Percentiles rank a stretch among this genome's conserved stretches.
phyloP scores from a whole-genome alignment of 257 asterid species.

The Buddleja alternifolia region DNA sequence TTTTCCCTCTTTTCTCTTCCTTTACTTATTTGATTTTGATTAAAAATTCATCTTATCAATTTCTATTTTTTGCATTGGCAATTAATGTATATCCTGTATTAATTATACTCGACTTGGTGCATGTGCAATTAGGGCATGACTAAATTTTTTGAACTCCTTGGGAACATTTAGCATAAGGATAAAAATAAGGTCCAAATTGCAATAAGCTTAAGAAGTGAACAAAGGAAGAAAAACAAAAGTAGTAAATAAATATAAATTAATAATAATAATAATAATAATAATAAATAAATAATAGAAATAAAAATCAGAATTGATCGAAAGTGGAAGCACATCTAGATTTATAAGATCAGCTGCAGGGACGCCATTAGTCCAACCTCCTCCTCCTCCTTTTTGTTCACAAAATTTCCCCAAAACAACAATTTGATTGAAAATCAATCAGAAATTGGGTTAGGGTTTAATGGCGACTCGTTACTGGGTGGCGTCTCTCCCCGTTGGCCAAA shows the following conservation, averaged over 20 bases:
- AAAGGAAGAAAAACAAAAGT: not conserved
- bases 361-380: slow-evolving; percentile 25
- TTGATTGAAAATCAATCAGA: slow-evolving; percentile 12
- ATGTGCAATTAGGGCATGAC: no score
- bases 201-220: not conserved
- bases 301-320: slow-evolving; percentile 14
- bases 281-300: not conserved
- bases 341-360: slow-evolving; percentile 28
- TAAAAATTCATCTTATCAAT: no score
- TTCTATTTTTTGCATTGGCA: no score
- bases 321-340: slow-evolving; percentile 21
- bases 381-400: not conserved
- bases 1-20: no score
- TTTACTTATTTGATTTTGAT: no score
- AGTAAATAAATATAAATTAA: not conserved
- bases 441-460: slow-evolving; percentile 58
- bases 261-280: not conserved
- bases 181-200: slow-evolving; percentile 3
- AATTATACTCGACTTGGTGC: no score
- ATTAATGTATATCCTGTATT: no score
- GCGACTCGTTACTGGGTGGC: slow-evolving; percentile 95
- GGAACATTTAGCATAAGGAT: not conserved
- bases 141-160: no score
- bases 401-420: not conserved
- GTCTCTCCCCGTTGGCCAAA: slow-evolving; percentile 77